A percentile compares a stretch with the other conserved stretches of the same genome.
phyloP scores from a whole-genome alignment of 2,329 filamentous ascomycete species.

The Alternaria ethzedia region DNA sequence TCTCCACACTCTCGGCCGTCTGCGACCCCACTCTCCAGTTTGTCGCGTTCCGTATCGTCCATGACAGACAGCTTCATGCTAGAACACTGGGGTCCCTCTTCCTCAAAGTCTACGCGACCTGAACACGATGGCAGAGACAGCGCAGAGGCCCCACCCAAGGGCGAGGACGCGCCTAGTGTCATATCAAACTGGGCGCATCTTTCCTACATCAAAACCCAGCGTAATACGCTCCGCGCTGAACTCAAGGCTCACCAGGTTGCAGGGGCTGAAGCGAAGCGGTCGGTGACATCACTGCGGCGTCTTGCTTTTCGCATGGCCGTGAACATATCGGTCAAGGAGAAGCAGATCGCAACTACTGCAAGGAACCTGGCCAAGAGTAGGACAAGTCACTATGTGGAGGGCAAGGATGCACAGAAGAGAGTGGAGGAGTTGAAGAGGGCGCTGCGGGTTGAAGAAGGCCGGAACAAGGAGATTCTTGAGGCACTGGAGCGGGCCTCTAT shows the following conservation, averaged over 20 bases:
- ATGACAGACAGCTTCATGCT: conserved; percentile 46
- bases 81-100: conserved; percentile 31
- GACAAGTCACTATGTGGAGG: conserved; percentile 40
- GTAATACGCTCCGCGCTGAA: conserved; percentile 40
- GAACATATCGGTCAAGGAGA: conserved; percentile 49
- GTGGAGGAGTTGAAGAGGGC: conserved; percentile 41
- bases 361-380: conserved; percentile 40
- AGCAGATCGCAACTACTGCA: conserved; percentile 44
- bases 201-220: conserved; percentile 44
- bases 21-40: conserved; percentile 27
- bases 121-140: conserved; percentile 16
- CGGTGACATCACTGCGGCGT: conserved; percentile 43
- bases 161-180: conserved; percentile 32
- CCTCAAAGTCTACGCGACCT: conserved; percentile 16
- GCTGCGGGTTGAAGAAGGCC: conserved; percentile 41
- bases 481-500: conserved; percentile 45
- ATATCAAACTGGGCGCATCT: conserved; percentile 48
- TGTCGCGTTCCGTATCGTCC: conserved; percentile 41
- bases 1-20: conserved; percentile 23
- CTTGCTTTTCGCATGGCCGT: conserved; percentile 49
- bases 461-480: conserved; percentile 47
- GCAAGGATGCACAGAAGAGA: conserved; percentile 41
- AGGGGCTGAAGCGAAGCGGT: conserved; percentile 42
- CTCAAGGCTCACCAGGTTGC: conserved; percentile 44
- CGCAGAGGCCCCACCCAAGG: conserved; percentile 19